phyloP scores from a whole-genome alignment of 1,284 basidiomycete genomes.

The Cutaneotrichosporon sp. region DNA sequence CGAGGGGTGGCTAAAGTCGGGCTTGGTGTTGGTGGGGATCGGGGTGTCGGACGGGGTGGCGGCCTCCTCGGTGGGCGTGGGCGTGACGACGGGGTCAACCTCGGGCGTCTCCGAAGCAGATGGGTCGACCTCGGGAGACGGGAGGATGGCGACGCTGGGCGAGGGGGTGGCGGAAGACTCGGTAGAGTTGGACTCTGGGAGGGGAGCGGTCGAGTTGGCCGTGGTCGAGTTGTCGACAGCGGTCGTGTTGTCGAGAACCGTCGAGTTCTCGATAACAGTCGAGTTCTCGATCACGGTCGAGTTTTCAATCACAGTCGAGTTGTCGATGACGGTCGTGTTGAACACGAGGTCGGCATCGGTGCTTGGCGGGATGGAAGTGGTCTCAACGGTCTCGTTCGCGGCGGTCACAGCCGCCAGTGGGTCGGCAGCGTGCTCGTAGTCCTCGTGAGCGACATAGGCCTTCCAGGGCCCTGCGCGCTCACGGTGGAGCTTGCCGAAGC shows the following conservation, averaged over 20 bases:
- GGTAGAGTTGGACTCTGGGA: not conserved
- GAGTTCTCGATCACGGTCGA: conserved; percentile 1
- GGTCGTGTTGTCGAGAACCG: not conserved
- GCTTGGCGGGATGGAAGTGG: conserved; percentile 9
- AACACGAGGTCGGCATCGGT: no score
- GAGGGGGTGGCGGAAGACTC: not conserved
- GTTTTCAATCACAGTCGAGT: not conserved
- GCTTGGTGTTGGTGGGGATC: not conserved
- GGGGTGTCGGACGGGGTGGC: conserved; percentile 5
- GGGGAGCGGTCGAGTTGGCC: not conserved
- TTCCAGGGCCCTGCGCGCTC: conserved; percentile 19
- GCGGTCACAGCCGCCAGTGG: not conserved
- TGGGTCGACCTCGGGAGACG: conserved; percentile 16
- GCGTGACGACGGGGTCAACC: conserved; percentile 8
- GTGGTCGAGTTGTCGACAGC: not conserved
- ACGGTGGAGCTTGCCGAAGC: conserved; percentile 19
- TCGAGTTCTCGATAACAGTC: conserved; percentile 1
- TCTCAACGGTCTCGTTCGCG: conserved; percentile 6
- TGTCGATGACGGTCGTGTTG: conserved; percentile 4
- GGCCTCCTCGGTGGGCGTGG: conserved; percentile 23
- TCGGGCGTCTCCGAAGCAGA: conserved; percentile 1
- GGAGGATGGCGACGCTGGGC: not conserved
- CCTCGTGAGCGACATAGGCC: conserved; percentile 23
- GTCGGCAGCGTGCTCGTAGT: not conserved
- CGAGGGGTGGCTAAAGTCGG: not conserved